These are phyloP conservation scores for Trichoderma polysporum DNA, from an alignment of 2,329 filamentous ascomycete species.

Conservation along the genomic window DNA sequence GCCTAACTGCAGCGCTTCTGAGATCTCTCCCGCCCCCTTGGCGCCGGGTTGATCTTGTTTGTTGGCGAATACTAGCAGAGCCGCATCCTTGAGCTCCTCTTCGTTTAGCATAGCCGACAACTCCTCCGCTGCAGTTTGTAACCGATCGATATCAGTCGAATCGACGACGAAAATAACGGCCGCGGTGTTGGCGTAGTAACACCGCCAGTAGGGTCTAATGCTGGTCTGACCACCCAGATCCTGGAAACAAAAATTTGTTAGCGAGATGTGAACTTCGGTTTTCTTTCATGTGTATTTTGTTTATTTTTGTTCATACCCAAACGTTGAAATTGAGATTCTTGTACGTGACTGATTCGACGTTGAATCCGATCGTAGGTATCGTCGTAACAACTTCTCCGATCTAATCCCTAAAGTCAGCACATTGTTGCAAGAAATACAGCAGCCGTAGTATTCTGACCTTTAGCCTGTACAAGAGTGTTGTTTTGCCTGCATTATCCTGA, in stretches of 20 bases:
- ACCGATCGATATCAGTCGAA: constrained; percentile 92
- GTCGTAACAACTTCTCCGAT: constrained; percentile 99
- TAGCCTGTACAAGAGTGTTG: constrained; percentile 90
- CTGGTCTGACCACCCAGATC: constrained; percentile 98
- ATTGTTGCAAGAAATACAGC: background rate
- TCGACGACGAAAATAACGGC: constrained; percentile 99
- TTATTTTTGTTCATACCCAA: constrained; percentile 63
- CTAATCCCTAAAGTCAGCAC: constrained; percentile 45
- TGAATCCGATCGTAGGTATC: constrained; percentile 98
- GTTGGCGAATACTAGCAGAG: constrained; percentile 93
- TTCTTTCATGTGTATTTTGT: background rate
- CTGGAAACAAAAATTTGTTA: constrained; percentile 40
- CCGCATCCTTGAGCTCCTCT: constrained; percentile 90
- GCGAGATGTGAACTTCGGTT: background rate
- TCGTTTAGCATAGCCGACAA: constrained; percentile 94
- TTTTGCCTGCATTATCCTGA: constrained; percentile 99
- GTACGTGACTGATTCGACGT: constrained; percentile 98
- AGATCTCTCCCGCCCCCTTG: constrained; percentile 95
- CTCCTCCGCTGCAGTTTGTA: constrained; percentile 91
- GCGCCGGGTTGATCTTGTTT: constrained; percentile 98
- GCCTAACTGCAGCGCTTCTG: constrained; percentile 83
- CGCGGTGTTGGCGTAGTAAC: constrained; percentile 98
- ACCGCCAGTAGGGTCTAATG: constrained; percentile 97
- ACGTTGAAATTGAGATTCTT: constrained; percentile 99
- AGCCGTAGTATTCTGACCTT: constrained; percentile 59